Evolutionary conservation across 139 green algal species (phyloP).

Genomic region (Zygnema circumcarinatum): DNA sequence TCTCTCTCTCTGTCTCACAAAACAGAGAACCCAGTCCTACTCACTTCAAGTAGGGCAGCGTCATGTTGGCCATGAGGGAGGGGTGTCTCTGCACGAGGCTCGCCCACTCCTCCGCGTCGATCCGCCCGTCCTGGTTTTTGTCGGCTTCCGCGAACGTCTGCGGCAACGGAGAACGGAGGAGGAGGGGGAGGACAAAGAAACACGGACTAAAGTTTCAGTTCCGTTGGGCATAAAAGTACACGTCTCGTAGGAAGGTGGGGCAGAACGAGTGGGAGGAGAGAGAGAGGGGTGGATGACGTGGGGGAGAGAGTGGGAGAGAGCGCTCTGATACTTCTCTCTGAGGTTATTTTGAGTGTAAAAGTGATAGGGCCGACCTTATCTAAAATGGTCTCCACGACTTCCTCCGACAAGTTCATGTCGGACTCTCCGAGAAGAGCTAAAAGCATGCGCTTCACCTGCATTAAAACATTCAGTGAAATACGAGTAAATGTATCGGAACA

Average conservation of each 20-base stretch:
- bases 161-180: too few species aligned
- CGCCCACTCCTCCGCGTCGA: constrained; percentile 75
- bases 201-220: too few species aligned
- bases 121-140: constrained; percentile 68
- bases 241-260: too few species aligned
- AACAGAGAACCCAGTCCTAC: background rate
- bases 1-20: background rate
- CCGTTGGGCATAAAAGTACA: too few species aligned
- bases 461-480: background rate
- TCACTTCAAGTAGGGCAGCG: constrained; percentile 70
- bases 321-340: too few species aligned
- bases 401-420: constrained; percentile 69
- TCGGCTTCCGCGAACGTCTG: constrained; percentile 76
- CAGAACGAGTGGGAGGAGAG: too few species aligned
- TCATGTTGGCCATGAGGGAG: constrained; percentile 77
- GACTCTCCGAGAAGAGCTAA: constrained; percentile 72
- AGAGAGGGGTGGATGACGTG: too few species aligned
- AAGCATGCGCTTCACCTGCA: constrained; percentile 69
- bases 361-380: too few species aligned
- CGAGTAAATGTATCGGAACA: too few species aligned
- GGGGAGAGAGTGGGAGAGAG: too few species aligned
- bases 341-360: too few species aligned
- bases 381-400: constrained; percentile 68
- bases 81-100: constrained; percentile 66
- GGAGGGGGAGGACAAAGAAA: too few species aligned